Percentiles rank a stretch among this genome's conserved stretches.
These are phyloP conservation scores for Scedosporium minutisporum DNA, from an alignment of 2,329 filamentous ascomycete genomes.

Conservation along the genomic window DNA sequence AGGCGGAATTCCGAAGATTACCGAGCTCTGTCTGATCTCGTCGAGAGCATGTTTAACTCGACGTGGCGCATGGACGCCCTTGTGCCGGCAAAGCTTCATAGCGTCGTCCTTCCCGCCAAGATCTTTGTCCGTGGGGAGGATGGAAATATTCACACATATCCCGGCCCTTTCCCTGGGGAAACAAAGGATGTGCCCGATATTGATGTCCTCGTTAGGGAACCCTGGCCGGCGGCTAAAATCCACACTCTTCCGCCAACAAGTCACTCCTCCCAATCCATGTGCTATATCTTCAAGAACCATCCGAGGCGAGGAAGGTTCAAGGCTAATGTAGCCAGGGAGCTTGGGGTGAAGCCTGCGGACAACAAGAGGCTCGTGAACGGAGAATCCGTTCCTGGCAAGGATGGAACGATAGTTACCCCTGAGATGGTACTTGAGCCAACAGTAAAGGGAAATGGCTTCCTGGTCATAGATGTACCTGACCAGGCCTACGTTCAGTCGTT, in stretches of 20 bases:
- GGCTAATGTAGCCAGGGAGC: conserved; percentile 47
- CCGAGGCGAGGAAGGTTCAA: conserved; percentile 75
- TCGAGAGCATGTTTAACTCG: conserved; percentile 22
- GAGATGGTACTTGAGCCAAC: conserved; percentile 73
- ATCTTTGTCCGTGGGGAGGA: conserved; percentile 60
- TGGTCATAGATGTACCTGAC: conserved; percentile 70
- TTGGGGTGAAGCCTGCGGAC: conserved; percentile 51
- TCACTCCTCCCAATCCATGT: conserved; percentile 60
- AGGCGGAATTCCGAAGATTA: conserved; percentile 9
- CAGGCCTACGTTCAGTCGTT: conserved; percentile 60
- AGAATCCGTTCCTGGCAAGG: conserved; percentile 48
- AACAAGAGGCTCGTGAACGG: conserved; percentile 55
- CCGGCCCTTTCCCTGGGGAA: conserved; percentile 50
- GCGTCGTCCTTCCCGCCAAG: conserved; percentile 58
- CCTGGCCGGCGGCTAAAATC: conserved; percentile 67
- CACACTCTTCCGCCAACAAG: conserved; percentile 56
- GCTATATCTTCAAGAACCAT: conserved; percentile 75
- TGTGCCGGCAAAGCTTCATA: conserved; percentile 52
- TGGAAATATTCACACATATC: conserved; percentile 59
- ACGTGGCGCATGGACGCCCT: conserved; percentile 63
- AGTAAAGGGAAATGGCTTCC: conserved; percentile 61
- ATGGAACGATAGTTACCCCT: conserved; percentile 64
- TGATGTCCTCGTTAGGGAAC: conserved; percentile 61
- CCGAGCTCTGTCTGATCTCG: conserved; percentile 13
- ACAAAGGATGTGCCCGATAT: conserved; percentile 45